These are phyloP conservation scores for Yamadazyma laniorum DNA, from an alignment of 805 yeast genomes.

Conservation along the genomic window DNA sequence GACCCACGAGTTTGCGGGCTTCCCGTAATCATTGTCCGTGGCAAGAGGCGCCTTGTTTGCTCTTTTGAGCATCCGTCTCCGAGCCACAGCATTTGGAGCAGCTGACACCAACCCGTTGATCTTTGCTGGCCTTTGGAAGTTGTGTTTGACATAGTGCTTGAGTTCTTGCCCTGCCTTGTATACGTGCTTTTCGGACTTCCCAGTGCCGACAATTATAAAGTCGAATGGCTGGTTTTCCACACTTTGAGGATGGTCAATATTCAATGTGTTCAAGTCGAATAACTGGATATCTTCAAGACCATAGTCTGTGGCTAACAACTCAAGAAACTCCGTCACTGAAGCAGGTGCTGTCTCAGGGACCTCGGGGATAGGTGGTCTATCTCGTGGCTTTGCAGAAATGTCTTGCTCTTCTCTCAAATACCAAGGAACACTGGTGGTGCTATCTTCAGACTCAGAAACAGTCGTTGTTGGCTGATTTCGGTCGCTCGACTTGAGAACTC, in stretches of 20 bases:
- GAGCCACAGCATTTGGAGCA: conserved; percentile 41
- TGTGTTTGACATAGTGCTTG: conserved; percentile 54
- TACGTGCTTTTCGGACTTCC: conserved; percentile 74
- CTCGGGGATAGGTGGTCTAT: conserved; percentile 41
- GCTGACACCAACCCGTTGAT: conserved; percentile 73
- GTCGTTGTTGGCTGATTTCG: no score
- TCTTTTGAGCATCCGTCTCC: conserved; percentile 45
- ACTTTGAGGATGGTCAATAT: conserved; percentile 29
- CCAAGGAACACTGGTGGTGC: conserved; percentile 50
- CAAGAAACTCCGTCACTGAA: conserved; percentile 43
- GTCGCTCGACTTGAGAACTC: no score
- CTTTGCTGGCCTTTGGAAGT: conserved; percentile 37
- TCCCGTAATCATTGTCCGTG: conserved; percentile 56
- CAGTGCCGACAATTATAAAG: conserved; percentile 62
- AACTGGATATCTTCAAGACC: conserved; percentile 64
- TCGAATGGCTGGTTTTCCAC: conserved; percentile 27
- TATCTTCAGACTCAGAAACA: no score
- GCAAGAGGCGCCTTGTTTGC: conserved; percentile 55
- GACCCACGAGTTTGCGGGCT: conserved; percentile 73
- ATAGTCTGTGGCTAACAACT: conserved; percentile 52
- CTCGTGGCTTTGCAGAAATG: background rate
- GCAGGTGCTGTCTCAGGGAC: conserved; percentile 62
- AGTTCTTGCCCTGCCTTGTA: conserved; percentile 66
- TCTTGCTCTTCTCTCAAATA: conserved; percentile 48
- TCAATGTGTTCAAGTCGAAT: conserved; percentile 57